Evolutionary conservation across 345 rosid species (phyloP), one percentile per base, ranked within the genome.

Genomic region (Hibiscus mutabilis): DNA sequence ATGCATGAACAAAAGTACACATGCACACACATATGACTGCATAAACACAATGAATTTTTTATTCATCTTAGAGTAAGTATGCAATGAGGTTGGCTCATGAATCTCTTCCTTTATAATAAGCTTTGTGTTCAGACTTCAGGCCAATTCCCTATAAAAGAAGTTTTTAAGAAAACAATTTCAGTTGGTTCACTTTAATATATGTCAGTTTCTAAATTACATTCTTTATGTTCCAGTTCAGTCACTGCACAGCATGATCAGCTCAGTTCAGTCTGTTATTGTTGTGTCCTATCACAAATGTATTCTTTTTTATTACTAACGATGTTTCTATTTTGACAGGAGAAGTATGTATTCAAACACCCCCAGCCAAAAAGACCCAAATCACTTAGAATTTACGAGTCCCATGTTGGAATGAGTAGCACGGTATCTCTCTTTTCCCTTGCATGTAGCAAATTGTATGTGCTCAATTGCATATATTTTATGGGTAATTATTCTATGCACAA

Each of bases 391-490:
- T 94, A 94, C 58, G 99, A 94, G 83, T 79, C 97, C 51, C 99
- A 94, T 83, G 92, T 94, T 29, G 99, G 99, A 76, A 94, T 94
- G 99, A 94, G 99, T 82, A 94, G 97, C 83, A 83, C 85, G 82
- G 98, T 94, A 53, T 79, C 87, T 77, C 68, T 29, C 64, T 76
- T 80, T 74, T 49, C 49, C 71, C 66, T 69, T 49, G 71, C 51
- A 18, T 74, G 15, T 62, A 21, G 35, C 27, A 37, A 71, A 13
- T 60, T 66, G 59, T 72, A 37, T 37, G 42, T 37, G 42, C 42
- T 37, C 42, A 37, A 37, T 35, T 35, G 40, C 9, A 35, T 35
- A 35, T 35, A 11, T 37, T 37, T 37, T 37, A 37, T 37, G 11
- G 10, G 10, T 37, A 37, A 37, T 37, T 7, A 37, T 37, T 37